phyloP scores from a whole-genome alignment of 2,329 filamentous ascomycete genomes.

The Chaetomiaceae sp. region DNA sequence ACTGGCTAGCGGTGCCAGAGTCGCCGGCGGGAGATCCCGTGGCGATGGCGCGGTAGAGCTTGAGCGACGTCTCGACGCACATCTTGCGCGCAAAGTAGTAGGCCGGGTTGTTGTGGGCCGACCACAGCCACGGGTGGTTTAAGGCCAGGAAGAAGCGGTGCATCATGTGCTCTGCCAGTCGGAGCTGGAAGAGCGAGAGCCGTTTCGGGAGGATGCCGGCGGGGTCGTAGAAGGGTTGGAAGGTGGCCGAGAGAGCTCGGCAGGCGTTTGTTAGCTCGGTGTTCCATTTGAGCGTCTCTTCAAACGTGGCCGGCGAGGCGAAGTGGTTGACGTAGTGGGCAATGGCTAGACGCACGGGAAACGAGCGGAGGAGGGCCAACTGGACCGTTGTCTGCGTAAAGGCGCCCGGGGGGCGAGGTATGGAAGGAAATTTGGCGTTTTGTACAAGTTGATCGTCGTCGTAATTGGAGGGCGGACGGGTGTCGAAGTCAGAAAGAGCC shows the following conservation, averaged over 20 bases:
- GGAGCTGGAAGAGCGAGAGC: constrained; percentile 37
- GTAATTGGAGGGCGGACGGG: constrained; percentile 44
- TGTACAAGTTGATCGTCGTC: constrained; percentile 48
- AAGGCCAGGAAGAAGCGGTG: constrained; percentile 49
- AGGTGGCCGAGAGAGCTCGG: constrained; percentile 30
- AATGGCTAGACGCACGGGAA: constrained; percentile 40
- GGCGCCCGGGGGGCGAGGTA: constrained; percentile 22
- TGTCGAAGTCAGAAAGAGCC: constrained; percentile 44
- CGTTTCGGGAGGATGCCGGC: constrained; percentile 26
- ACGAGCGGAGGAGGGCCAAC: constrained; percentile 41
- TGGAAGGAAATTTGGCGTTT: constrained; percentile 24
- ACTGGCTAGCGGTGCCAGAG: constrained; percentile 15
- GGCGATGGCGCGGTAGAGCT: constrained; percentile 28
- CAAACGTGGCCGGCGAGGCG: constrained; percentile 39
- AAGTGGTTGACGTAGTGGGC: constrained; percentile 45
- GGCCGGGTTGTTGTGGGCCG: constrained; percentile 41
- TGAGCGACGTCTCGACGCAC: constrained; percentile 38
- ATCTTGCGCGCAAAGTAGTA: constrained; percentile 52
- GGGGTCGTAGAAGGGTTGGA: constrained; percentile 30
- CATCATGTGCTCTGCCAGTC: constrained; percentile 39
- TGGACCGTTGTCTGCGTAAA: constrained; percentile 49
- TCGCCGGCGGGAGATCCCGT: constrained; percentile 17
- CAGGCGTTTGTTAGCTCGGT: constrained; percentile 40
- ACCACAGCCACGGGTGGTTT: constrained; percentile 46
- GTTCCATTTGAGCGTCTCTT: constrained; percentile 43